These are phyloP conservation scores for Xylaria polymorpha DNA, from an alignment of 2,329 filamentous ascomycete genomes.

Conservation along the genomic window DNA sequence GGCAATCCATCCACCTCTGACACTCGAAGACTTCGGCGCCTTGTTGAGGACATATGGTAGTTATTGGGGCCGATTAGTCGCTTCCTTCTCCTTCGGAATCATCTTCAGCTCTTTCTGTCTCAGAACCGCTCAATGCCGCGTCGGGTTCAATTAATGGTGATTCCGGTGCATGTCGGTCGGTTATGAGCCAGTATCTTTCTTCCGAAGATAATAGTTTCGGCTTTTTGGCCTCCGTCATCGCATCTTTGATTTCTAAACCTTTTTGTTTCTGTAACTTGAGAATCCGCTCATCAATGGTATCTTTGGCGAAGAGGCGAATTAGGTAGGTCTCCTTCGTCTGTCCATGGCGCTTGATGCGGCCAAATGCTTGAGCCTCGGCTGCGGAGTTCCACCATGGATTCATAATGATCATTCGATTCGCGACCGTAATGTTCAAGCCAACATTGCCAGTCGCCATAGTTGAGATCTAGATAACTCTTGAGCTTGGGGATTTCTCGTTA, in stretches of 20 bases:
- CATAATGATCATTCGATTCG: slow-evolving; percentile 66
- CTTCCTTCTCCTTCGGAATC: too few species aligned
- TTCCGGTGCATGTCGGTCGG: too few species aligned
- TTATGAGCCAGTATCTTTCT: too few species aligned
- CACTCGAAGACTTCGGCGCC: too few species aligned
- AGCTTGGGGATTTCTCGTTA: slow-evolving; percentile 11
- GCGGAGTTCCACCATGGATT: slow-evolving; percentile 72
- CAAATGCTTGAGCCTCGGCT: slow-evolving; percentile 69
- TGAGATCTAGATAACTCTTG: slow-evolving; percentile 48
- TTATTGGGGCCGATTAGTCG: too few species aligned
- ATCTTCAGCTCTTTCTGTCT: too few species aligned
- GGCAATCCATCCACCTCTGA: neutral
- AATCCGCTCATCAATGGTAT: slow-evolving; percentile 33
- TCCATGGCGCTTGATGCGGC: slow-evolving; percentile 72
- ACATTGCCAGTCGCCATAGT: slow-evolving; percentile 53
- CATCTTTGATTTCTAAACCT: slow-evolving; percentile 6
- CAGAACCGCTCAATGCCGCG: too few species aligned
- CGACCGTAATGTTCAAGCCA: slow-evolving; percentile 55
- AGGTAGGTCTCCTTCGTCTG: slow-evolving; percentile 70
- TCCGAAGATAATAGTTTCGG: slow-evolving; percentile 16
- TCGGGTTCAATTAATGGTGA: too few species aligned
- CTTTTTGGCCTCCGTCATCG: slow-evolving; percentile 19
- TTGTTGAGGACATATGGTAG: too few species aligned
- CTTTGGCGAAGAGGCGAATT: slow-evolving; percentile 61
- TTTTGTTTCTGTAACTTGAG: slow-evolving; percentile 16